Base-by-base conservation (phyloP, 345 rosid genomes). In the Ceriops tagal region DNA sequence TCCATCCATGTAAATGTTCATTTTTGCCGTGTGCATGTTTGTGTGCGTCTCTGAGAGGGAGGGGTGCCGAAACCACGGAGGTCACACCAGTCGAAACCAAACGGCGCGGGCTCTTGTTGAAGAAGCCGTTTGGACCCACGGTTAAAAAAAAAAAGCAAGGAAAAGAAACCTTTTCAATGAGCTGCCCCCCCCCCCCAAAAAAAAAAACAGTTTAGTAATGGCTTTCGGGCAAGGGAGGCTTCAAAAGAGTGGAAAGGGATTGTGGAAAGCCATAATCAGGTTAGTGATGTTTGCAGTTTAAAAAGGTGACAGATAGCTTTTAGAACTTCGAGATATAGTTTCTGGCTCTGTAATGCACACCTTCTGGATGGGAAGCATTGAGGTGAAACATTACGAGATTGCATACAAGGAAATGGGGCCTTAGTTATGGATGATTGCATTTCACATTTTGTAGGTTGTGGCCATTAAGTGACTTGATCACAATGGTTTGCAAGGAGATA, bases 401-500 rank as follows among this genome's bases (percentile, higher is more conserved):
- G 4, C 13, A 16, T 43, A 11, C 16, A 13, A 43, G 47, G 47
- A 43, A 43, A 43, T 43, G 13, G 13, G 47, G 47, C 47, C 16
- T 43, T 16, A 43, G 16, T 43, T 10, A 11, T 11, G 47, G 47
- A 43, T 43, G 47, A 43, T 43, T 47, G 34, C 34, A 2, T 27
- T 76, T n/a, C 59, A 37, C 31, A 51, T 70, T 35, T 26, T 73
- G 72, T 77, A 92, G 96, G 89, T 75, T 76, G 96, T 91, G 21
- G 98, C 98, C 5, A 89, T 91, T 80, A 93, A 93, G 87, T 93
- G 86, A 79, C 96, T 93, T 51, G 91, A 93, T 66, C 92, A 80
- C 26, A 81, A 85, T 77, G 98, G 98, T 13, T 79, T 76, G 65
- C 98, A 90, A 73, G 98, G 98, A 64, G 79, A 84, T 28, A 84